These are phyloP conservation scores for Daldinia decipiens DNA, from an alignment of 495 filamentous ascomycete species.

Conservation along the genomic window DNA sequence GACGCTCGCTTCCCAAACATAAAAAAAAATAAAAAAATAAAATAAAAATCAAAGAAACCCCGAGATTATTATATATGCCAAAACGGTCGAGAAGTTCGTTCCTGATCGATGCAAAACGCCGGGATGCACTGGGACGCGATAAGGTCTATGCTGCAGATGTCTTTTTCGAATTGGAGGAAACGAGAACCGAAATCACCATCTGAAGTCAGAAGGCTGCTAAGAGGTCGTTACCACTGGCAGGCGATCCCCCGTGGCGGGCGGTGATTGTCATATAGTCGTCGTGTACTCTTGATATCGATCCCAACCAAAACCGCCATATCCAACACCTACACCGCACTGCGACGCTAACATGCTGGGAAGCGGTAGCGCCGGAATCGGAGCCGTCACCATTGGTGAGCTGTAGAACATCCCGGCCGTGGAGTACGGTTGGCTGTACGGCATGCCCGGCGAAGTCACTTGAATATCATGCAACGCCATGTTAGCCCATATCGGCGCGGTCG, in stretches of 20 bases:
- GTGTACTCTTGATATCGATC: conserved; percentile 72
- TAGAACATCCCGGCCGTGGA: conserved; percentile 72
- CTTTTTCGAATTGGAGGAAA: conserved; percentile 34
- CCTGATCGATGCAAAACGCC: conserved; percentile 56
- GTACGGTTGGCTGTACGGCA: conserved; percentile 82
- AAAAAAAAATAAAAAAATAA: conserved; percentile 30
- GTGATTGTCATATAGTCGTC: conserved; percentile 72
- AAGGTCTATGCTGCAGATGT: conserved; percentile 45
- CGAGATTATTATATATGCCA: conserved; percentile 43
- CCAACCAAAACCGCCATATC: conserved; percentile 84
- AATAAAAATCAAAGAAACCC: conserved; percentile 21
- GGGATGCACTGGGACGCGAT: conserved; percentile 48
- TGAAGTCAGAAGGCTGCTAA: conserved; percentile 36
- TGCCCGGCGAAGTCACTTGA: conserved; percentile 74
- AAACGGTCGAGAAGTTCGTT: conserved; percentile 49
- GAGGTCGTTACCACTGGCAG: conserved; percentile 55
- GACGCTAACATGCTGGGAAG: conserved; percentile 89
- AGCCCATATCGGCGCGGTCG: conserved; percentile 80
- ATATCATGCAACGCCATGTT: conserved; percentile 76
- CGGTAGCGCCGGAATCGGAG: conserved; percentile 80
- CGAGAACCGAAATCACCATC: conserved; percentile 31
- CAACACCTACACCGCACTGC: conserved; percentile 81
- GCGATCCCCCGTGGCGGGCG: conserved; percentile 50
- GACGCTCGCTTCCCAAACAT: conserved; percentile 57
- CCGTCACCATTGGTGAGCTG: conserved; percentile 68